Evolutionary conservation across 257 asterid genomes (phyloP).

Genomic region (Coffea canephora): DNA sequence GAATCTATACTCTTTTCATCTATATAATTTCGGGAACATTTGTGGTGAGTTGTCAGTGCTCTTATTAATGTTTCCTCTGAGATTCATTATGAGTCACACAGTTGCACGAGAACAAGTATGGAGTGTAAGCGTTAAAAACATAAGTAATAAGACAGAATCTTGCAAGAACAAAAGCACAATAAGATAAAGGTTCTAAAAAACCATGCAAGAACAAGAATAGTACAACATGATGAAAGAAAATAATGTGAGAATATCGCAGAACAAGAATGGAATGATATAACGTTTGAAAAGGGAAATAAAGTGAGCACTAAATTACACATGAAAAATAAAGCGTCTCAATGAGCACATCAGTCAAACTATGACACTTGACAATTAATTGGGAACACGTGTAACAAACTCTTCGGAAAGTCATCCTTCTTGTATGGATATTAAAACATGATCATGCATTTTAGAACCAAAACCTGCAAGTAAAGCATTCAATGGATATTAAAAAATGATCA

Average conservation of each 20-base stretch:
- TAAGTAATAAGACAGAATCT: background rate
- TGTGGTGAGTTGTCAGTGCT: too few species aligned
- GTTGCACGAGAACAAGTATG: background rate
- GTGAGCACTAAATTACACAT: background rate
- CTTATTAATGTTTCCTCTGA: background rate
- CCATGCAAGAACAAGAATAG: background rate
- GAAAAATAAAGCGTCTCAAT: background rate
- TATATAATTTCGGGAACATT: background rate
- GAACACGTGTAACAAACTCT: too few species aligned
- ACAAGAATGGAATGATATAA: background rate
- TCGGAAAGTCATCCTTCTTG: background rate
- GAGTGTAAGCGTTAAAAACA: background rate
- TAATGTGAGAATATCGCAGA: background rate
- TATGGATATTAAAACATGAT: background rate
- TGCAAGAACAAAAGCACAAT: background rate
- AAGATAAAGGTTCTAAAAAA: background rate
- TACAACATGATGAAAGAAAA: background rate
- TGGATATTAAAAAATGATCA: background rate
- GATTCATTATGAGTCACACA: background rate
- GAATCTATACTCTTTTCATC: background rate
- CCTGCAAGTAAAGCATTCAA: background rate
- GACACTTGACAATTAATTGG: background rate
- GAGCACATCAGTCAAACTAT: background rate
- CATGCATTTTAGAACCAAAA: background rate
- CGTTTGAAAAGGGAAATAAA: background rate